Evolutionary conservation across 768 basidiomycete species (phyloP), one percentile per base, ranked within the genome.

Genomic region (Hydnomerulius pinastri): DNA sequence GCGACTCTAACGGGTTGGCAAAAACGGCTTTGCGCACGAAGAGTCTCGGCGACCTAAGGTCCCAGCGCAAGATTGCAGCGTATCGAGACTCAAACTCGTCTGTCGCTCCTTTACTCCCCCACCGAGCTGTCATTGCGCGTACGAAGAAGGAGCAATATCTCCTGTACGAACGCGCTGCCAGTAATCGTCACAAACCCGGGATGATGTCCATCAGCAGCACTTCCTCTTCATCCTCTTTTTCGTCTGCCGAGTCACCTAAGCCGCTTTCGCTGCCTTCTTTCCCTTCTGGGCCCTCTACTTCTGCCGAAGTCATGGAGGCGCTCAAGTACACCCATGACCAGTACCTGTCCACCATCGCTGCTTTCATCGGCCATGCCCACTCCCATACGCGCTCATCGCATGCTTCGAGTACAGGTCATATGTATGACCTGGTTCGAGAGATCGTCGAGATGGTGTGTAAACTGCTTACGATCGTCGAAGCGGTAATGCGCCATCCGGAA

Each of bases 351-450:
- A 90, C 92, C 17, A 92, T 97, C 63, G 95, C 97, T 18, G 96
- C 95, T 6, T 94, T 99, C 67, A 97, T 99, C 60, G 96, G 95
- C 1, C 94, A 98, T 64, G 90, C 93, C 1, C 96, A 98, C 61
- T 90, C 91, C 13, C 91, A 98, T 74, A 86, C 90, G 18, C 85
- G 91, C 38, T 77, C 82, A 33, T 91, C 91, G 24, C 95, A 98
- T 69, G 92, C 96, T 0, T 91, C 92, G 5, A 92, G 87, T 53
- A 95, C 93, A 13, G 95, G 92, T 1, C 89, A 93, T 58, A 78
- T 98, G 69, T 94, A 97, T 63, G 94, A 98, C 58, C 82, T 98
- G 46, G 92, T 95, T n/a, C 83, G 88, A 44, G 92, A 96, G 71
- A 89, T 94, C 40, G 90, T 98, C 44, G 93, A 96, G 67, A 86